Evolutionary conservation across 2,329 filamentous ascomycete genomes (phyloP), one percentile per base, ranked within the genome.

Genomic region (Sphaerostilbella broomeana): DNA sequence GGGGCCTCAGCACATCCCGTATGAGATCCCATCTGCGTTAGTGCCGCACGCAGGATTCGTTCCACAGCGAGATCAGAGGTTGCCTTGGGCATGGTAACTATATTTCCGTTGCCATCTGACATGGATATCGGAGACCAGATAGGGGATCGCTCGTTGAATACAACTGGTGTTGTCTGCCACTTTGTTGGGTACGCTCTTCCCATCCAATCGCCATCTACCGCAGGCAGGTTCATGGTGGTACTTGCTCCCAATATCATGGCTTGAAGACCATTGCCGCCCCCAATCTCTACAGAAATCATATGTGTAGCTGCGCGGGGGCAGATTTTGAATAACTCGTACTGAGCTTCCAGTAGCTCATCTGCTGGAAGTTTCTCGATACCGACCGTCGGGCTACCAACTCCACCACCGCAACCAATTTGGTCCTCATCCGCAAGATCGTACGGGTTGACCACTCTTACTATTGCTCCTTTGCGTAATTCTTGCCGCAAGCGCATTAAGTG

Each of bases 201-300:
- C 72, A 76, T 75, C 69, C 69, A 73, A 52, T 75, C 73, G 11
- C 67, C 72, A 40, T 76, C 73, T 4, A 76, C 65, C 3, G 63
- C 64, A 0, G 72, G 71, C 1, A 73, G 46, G 39, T 73, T 58
- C 55, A 78, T 70, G 44, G 72, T 68, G 1, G 61, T 60, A 37
- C 68, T 70, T 0, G 72, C 70, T 5, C 75, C 75, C 4, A 79
- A 57, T 4, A 77, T 64, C 57, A 81, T 62, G 7, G 72, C 69
- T 46, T 77, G 70, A 7, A 81, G 61, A 1, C 79, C 78, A 46
- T 84, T 84, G 4, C 70, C 71, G 6, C 80, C 79, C n/a, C 80
- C 80, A 38, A 84, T 79, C 50, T 84, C 79, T 9, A 81, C 56
- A 1, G 75, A 69, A 45, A 83, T 75, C 45, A 81, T 72, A 25